These are phyloP conservation scores for Claviceps sp. DNA, from an alignment of 2,329 filamentous ascomycete species.

Conservation along the genomic window DNA sequence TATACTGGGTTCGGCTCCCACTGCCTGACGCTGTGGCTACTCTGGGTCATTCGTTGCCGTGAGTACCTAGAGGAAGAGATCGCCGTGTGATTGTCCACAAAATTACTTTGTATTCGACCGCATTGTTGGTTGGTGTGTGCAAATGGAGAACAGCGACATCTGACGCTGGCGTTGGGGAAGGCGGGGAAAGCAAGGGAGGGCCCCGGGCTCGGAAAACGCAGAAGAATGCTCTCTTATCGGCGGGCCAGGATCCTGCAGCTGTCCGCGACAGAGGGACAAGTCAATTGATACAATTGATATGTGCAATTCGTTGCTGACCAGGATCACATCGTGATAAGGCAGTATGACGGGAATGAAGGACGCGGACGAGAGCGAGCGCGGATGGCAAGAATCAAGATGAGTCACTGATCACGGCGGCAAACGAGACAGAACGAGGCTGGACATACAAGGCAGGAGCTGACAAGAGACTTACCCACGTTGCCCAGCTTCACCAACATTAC, in stretches of 20 bases:
- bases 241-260: not conserved
- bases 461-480: not conserved
- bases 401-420: not conserved
- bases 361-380: too few relatives aligned
- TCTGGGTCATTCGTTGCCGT: too few relatives aligned
- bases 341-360: constrained; percentile 5
- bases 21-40: too few relatives aligned
- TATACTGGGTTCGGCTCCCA: not conserved
- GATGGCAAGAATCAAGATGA: not conserved
- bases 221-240: constrained; percentile 2
- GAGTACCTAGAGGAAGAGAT: too few relatives aligned
- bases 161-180: not conserved
- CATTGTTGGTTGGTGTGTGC: not conserved
- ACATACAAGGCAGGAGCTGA: constrained; percentile 1
- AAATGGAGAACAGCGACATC: not conserved
- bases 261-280: not conserved
- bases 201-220: not conserved
- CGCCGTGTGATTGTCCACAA: too few relatives aligned
- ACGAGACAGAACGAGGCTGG: not conserved
- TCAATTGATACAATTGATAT: not conserved
- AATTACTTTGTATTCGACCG: not conserved
- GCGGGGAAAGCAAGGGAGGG: not conserved
- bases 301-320: not conserved
- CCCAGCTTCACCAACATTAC: not conserved
- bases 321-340: constrained; percentile 2